Percentiles rank a stretch among this genome's conserved stretches.
phyloP scores from a whole-genome alignment of 306 rosid genomes.

The Acacia acuminata region DNA sequence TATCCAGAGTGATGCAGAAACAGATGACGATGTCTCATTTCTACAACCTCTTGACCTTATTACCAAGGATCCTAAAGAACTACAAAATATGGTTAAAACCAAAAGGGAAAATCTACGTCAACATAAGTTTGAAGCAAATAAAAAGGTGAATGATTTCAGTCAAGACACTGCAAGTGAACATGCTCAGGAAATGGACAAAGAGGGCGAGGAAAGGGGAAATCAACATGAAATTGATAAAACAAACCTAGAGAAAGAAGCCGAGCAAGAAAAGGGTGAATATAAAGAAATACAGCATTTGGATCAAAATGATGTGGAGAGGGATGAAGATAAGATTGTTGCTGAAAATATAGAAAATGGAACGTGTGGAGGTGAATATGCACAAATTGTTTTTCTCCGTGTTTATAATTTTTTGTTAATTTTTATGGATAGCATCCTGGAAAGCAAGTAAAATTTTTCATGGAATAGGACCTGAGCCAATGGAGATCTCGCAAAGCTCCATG shows the following conservation, averaged over 20 bases:
- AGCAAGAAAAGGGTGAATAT: conserved; percentile 40
- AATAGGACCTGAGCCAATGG: conserved; percentile 72
- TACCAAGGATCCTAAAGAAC: conserved; percentile 57
- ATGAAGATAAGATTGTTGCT: conserved; percentile 40
- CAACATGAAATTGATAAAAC: conserved; percentile 38
- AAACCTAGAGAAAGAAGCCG: conserved; percentile 38
- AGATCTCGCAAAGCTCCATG: conserved; percentile 44
- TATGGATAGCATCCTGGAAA: not conserved
- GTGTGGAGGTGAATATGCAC: conserved; percentile 36
- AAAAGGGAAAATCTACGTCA: conserved; percentile 54
- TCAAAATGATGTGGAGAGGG: conserved; percentile 35
- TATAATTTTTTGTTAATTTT: not conserved
- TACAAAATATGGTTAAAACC: conserved; percentile 50
- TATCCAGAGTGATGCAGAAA: conserved; percentile 60
- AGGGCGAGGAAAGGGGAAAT: conserved; percentile 42
- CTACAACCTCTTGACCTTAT: conserved; percentile 73
- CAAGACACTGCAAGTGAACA: conserved; percentile 35
- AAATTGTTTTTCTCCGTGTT: not conserved
- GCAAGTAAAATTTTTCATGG: conserved; percentile 9
- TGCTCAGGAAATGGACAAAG: conserved; percentile 36
- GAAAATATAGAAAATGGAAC: conserved; percentile 48
- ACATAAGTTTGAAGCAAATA: conserved; percentile 42
- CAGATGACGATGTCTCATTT: conserved; percentile 66
- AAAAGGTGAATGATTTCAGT: conserved; percentile 34
- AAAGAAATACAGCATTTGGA: conserved; percentile 33